phyloP scores from a whole-genome alignment of 192 early-diverging fungal species.

The Cladochytrium replicatum region DNA sequence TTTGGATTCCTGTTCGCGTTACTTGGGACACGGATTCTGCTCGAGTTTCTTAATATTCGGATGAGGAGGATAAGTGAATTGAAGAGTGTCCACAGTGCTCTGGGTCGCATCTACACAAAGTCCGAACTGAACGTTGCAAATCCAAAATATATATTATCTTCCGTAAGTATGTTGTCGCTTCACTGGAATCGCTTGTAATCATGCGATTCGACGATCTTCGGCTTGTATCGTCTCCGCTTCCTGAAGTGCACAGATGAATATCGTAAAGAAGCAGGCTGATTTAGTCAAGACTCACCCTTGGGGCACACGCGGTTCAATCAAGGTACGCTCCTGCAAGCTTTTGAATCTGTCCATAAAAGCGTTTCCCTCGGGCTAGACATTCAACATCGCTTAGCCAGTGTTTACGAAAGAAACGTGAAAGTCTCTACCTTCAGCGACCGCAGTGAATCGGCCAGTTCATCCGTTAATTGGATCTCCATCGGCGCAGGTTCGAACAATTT shows the following conservation, averaged over 20 bases:
- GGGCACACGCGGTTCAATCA: constrained; percentile 44
- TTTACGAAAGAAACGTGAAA: background rate
- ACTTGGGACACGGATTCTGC: too few species aligned
- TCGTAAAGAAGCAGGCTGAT: background rate
- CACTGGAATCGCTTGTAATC: constrained; percentile 47
- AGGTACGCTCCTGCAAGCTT: constrained; percentile 33
- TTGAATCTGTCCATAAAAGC: constrained; percentile 40
- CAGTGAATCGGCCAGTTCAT: constrained; percentile 35
- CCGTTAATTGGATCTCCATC: constrained; percentile 38
- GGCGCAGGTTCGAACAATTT: constrained; percentile 19
- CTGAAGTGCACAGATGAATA: constrained; percentile 4
- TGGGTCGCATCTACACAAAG: too few species aligned
- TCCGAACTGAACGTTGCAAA: too few species aligned
- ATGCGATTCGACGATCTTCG: constrained; percentile 38
- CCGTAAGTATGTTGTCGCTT: too few species aligned
- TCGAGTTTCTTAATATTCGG: too few species aligned
- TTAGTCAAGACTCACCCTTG: constrained; percentile 15
- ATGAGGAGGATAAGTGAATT: too few species aligned
- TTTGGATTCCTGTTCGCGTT: too few species aligned
- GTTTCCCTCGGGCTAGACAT: constrained; percentile 39
- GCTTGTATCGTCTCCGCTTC: constrained; percentile 24
- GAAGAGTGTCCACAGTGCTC: too few species aligned
- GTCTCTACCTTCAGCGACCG: constrained; percentile 21
- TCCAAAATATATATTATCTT: too few species aligned
- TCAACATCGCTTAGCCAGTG: background rate